phyloP scores from a whole-genome alignment of 116 monocot genomes.

The Dioscorea cayenensis region DNA sequence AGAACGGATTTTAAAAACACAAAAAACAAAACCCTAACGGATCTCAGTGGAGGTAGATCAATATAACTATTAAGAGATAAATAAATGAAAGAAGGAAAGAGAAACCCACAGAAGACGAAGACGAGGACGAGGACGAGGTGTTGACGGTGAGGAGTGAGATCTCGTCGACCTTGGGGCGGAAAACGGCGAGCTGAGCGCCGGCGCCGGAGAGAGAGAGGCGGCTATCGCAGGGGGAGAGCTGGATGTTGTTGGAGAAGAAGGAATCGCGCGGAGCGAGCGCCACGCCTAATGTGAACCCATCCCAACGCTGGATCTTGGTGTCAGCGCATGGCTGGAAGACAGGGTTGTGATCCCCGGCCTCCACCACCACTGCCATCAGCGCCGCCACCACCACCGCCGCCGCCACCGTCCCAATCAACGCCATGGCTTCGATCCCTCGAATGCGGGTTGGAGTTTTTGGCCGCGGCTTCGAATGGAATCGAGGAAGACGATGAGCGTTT shows the following conservation, averaged over 20 bases:
- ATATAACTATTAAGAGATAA: no score
- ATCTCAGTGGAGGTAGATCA: no score
- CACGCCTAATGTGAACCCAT: slow-evolving; percentile 93
- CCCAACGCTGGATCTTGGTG: slow-evolving; percentile 60
- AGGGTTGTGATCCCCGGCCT: slow-evolving; percentile 47
- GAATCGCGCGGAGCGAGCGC: slow-evolving; percentile 50
- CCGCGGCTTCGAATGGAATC: background rate
- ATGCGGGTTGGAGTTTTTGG: background rate
- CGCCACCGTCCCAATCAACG: background rate
- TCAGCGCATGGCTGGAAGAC: slow-evolving; percentile 77
- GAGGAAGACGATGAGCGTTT: background rate
- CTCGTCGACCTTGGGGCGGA: slow-evolving; percentile 93
- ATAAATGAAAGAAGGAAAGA: no score
- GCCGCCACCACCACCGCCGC: slow-evolving; percentile 1
- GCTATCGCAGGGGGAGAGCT: slow-evolving; percentile 88
- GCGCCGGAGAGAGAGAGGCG: slow-evolving; percentile 50
- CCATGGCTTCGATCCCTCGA: background rate
- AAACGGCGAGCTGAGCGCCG: slow-evolving; percentile 49
- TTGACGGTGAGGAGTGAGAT: slow-evolving; percentile 89
- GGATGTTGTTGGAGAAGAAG: slow-evolving; percentile 53
- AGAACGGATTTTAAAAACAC: no score
- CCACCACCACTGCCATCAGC: background rate
- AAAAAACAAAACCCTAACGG: no score
- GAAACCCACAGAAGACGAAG: slow-evolving; percentile 16
- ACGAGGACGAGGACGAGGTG: slow-evolving; percentile 46